A percentile compares a stretch with the other conserved stretches of the same genome.
These are phyloP conservation scores for Calocybe cyanea DNA, from an alignment of 768 basidiomycete genomes.

Conservation along the genomic window DNA sequence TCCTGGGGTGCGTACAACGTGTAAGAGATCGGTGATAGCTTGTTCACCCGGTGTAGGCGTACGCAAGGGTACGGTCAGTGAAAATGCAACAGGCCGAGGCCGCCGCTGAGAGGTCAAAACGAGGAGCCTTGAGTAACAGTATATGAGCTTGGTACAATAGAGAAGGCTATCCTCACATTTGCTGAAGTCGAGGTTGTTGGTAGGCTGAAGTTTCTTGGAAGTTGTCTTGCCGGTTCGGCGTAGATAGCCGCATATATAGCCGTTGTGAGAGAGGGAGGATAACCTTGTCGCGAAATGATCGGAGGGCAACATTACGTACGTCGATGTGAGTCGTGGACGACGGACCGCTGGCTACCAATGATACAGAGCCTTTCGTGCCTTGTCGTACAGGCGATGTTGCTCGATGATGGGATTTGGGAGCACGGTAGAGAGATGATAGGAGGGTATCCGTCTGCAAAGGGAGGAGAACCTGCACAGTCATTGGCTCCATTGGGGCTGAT, in stretches of 20 bases:
- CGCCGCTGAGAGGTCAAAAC: slow-evolving; percentile 70
- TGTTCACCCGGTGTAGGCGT: slow-evolving; percentile 63
- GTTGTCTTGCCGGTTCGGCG: slow-evolving; percentile 51
- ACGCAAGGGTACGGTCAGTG: slow-evolving; percentile 53
- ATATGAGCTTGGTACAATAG: no score
- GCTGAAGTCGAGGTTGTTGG: slow-evolving; percentile 70
- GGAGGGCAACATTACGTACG: slow-evolving; percentile 75
- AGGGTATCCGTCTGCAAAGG: slow-evolving; percentile 42
- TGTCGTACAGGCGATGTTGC: slow-evolving; percentile 48
- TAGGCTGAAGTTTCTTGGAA: slow-evolving; percentile 52
- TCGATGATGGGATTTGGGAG: slow-evolving; percentile 53
- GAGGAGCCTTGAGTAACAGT: slow-evolving; percentile 48
- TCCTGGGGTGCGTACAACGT: slow-evolving; percentile 53
- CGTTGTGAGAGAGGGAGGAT: slow-evolving; percentile 61
- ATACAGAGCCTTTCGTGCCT: slow-evolving; percentile 39
- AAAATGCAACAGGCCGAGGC: slow-evolving; percentile 53
- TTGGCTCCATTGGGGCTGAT: slow-evolving; percentile 2
- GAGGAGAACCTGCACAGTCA: slow-evolving; percentile 26
- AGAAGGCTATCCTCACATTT: slow-evolving; percentile 80
- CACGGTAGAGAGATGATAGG: slow-evolving; percentile 65
- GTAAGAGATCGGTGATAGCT: slow-evolving; percentile 64
- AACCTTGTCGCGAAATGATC: slow-evolving; percentile 77
- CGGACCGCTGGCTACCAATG: slow-evolving; percentile 26
- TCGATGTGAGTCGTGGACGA: slow-evolving; percentile 59
- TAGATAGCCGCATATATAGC: slow-evolving; percentile 52